Evolutionary conservation across 768 basidiomycete genomes (phyloP), one percentile per base, ranked within the genome.

Genomic region (Suillus cothurnatus): DNA sequence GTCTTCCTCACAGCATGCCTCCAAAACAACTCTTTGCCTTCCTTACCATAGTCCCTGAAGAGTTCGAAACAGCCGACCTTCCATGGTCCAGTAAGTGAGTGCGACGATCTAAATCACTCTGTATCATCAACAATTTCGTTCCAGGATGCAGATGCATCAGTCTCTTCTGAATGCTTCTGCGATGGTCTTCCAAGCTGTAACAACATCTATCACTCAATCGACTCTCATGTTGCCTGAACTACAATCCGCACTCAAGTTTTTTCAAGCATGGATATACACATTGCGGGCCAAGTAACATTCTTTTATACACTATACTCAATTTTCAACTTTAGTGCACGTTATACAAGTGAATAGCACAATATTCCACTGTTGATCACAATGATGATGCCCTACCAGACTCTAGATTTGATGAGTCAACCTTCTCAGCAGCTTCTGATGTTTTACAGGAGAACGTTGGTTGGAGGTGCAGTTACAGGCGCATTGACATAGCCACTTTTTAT

Each of bases 11-110:
- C 32, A 34, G 32, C 32, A 34, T 34, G 32, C 32, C 32, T 34
- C 32, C 32, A 34, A 34, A 34, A 34, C 32, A 34, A 34, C 32
- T 34, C 38, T 15, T 92, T 47, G 91, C 93, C 67, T 92, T 93
- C 73, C 80, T 95, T 45, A 84, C 88, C 21, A 95, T 95, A 49
- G 91, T 88, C 0, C 91, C 93, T 2, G 93, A 96, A 71, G 94
- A 97, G 72, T 81, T 93, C 8, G 82, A 82, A 26, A 82, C 84
- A 31, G 91, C 93, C 9, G 93, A 94, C 75, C 77, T 96, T 61
- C 73, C 93, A 41, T 87, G 88, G 4, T 70, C 87, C 47, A 86
- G 85, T 80, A 91, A 87, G 93, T 94, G 70, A 76, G 89, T 82
- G 58, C 31, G 58, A 4, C 58, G 3, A n/a, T 11, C 17, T 19